Percentiles rank a stretch among this genome's conserved stretches.
Conservation (phyloP, 305 asterid genomes). For the Solanum hybrid region DNA sequence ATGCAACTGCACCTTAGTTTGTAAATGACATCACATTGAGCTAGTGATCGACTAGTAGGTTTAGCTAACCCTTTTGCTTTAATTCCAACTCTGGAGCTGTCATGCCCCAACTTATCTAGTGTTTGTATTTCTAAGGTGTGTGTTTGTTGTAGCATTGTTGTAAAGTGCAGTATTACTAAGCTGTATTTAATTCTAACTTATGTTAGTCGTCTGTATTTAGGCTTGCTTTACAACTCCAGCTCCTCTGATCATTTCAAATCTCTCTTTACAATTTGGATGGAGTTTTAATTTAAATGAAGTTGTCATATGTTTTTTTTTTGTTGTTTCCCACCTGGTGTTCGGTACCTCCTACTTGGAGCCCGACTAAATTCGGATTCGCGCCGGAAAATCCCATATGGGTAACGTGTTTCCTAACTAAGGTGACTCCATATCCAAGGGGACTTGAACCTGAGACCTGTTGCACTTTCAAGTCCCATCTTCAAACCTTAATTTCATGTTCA, state of each 20-base stretch:
- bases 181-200: background rate
- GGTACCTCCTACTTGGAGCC: background rate
- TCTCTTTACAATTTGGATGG: background rate
- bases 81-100: background rate
- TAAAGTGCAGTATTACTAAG: background rate
- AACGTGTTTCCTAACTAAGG: background rate
- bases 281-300: background rate
- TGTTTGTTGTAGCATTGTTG: background rate
- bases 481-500: background rate
- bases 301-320: no score
- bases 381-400: background rate
- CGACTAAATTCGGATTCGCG: accelerated
- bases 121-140: background rate
- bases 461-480: background rate
- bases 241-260: background rate
- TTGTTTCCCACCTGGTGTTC: background rate
- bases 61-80: background rate
- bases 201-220: background rate
- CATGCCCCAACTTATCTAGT: background rate
- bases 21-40: background rate
- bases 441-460: background rate
- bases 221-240: background rate
- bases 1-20: background rate
- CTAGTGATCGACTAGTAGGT: background rate
- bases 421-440: background rate